Base-by-base conservation (phyloP, 441 rosid genomes). In the Gossypium schwendimanii region DNA sequence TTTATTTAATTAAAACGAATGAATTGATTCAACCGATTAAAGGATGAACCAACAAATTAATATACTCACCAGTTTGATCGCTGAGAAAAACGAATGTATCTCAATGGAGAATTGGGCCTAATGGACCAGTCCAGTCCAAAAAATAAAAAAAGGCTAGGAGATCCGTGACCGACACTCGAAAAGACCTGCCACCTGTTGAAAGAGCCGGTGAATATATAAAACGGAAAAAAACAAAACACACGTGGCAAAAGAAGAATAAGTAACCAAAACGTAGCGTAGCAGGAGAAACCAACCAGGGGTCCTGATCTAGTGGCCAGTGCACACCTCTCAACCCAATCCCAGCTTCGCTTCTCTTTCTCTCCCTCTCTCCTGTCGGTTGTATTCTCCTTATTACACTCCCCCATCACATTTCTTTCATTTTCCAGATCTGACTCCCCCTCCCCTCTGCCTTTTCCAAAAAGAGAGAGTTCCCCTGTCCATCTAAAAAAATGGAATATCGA, bases 401-500 rank as follows among this genome's bases (percentile, higher is more conserved):
- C 5, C 7, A 59, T 23, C 9, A 44, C 45, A n/a, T 4, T 31
- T 6, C 23, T 24, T 44, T 9, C 14, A 1, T 2, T 20, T 28
- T 11, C 41, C 72, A 75, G 78, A 64, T 78, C 81, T 58, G 9
- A 41, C 10, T 14, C 39, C n/a, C 26, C 50, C n/a, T 14, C 39
- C 20, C 18, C 50, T 39, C 15, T 12, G 70, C 12, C 58, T 8
- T 69, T 52, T 49, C 33, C 73, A n/a, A 9, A 1, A 33, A 36
- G 70, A 53, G 70, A 63, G 77, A 58, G 55, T 39, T 31, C 17
- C 24, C 12, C 20, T 15, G 73, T 24, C 69, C 24, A 1, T 71
- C 41, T 36, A 57, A 23, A 69, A 60, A 86, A 64, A 86, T 87
- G 92, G 90, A 68, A 73, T 79, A 80, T 71, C 80, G 71, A 68